phyloP scores from a whole-genome alignment of 2,329 filamentous ascomycete genomes.

The Xylariaceae sp. region DNA sequence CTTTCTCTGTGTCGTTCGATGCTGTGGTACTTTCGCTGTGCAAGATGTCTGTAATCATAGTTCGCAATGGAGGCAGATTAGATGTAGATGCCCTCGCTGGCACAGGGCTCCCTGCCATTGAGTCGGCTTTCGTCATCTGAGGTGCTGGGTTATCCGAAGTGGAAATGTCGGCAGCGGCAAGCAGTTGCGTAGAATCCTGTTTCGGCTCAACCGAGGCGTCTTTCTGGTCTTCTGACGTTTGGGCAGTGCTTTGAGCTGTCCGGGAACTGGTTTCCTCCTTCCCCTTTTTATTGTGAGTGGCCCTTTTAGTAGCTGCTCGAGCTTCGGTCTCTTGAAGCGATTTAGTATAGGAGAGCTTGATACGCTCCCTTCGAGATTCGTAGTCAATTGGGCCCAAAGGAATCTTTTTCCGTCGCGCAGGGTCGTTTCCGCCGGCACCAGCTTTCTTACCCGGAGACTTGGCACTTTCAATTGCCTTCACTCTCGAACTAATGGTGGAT shows the following conservation, averaged over 20 bases:
- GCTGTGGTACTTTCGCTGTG: constrained; percentile 13
- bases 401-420: constrained; percentile 46
- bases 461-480: constrained; percentile 57
- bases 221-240: constrained; percentile 29
- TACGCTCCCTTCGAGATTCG: constrained; percentile 72
- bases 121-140: constrained; percentile 8
- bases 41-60: constrained; percentile 21
- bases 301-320: constrained; percentile 44
- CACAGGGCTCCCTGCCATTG: constrained; percentile 14
- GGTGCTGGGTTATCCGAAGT: constrained; percentile 6
- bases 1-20: not conserved
- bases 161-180: constrained; percentile 1
- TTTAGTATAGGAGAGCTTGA: constrained; percentile 79
- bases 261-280: constrained; percentile 42
- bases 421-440: constrained; percentile 36
- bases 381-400: constrained; percentile 76
- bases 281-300: constrained; percentile 49
- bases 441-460: constrained; percentile 36
- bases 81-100: constrained; percentile 16
- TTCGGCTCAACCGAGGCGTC: constrained; percentile 14
- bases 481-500: constrained; percentile 64
- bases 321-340: constrained; percentile 71
- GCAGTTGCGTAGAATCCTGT: constrained; percentile 6
- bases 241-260: constrained; percentile 39
- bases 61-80: constrained; percentile 20